Conservation (phyloP, 768 basidiomycete species). For the Russula dissimulans region DNA sequence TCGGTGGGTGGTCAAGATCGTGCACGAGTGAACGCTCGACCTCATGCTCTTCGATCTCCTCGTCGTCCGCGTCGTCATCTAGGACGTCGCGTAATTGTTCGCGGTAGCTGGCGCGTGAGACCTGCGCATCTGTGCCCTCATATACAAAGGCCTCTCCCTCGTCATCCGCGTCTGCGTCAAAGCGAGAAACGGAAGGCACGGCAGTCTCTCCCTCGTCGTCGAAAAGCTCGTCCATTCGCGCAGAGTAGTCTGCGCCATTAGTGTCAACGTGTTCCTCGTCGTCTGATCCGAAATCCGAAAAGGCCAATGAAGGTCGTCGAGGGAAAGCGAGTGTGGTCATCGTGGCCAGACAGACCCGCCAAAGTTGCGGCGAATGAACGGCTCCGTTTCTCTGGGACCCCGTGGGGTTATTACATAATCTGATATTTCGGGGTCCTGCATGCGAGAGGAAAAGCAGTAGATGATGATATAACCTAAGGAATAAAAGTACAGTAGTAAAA, state of each 20-base stretch:
- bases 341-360: neutral
- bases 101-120: slow-evolving; percentile 44
- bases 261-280: slow-evolving; percentile 36
- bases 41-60: slow-evolving; percentile 32
- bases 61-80: slow-evolving; percentile 40
- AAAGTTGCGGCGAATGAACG: too few relatives aligned
- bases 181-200: neutral
- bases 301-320: slow-evolving; percentile 22
- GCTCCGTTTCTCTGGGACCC: too few relatives aligned
- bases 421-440: neutral
- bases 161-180: slow-evolving; percentile 25
- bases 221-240: slow-evolving; percentile 61
- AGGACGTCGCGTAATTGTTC: slow-evolving; percentile 67
- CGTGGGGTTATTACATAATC: neutral
- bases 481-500: slow-evolving; percentile 18
- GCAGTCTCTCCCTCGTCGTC: slow-evolving; percentile 29
- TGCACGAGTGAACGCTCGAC: slow-evolving; percentile 38
- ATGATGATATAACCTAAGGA: slow-evolving; percentile 15
- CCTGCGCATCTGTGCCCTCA: slow-evolving; percentile 53
- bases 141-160: slow-evolving; percentile 61
- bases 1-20: slow-evolving; percentile 19
- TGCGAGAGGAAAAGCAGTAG: slow-evolving; percentile 3
- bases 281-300: slow-evolving; percentile 33
- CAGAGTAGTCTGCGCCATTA: slow-evolving; percentile 49
- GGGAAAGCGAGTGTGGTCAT: slow-evolving; percentile 5